Conservation (phyloP, 208 protist genomes). For the Leishmania aethiopica region DNA sequence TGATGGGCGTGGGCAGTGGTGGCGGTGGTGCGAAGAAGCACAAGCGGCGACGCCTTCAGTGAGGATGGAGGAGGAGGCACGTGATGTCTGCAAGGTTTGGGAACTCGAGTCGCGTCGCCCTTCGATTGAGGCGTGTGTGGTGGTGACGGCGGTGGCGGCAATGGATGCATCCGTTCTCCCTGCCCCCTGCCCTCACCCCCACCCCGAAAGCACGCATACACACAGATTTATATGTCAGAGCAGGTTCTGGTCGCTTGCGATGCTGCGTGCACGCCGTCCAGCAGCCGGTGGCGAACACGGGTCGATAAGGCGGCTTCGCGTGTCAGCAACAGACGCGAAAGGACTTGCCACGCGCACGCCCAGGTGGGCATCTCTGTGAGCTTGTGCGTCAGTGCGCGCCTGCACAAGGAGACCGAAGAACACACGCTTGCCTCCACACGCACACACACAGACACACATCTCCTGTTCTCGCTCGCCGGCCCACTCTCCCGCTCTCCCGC, state of each 20-base stretch:
- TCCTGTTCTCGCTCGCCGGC: neutral
- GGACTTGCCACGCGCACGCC: neutral
- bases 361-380: neutral
- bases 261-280: neutral
- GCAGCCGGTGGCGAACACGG: neutral
- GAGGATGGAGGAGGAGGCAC: neutral
- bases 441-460: neutral
- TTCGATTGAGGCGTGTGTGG: slow-evolving; percentile 8
- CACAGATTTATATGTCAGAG: neutral
- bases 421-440: neutral
- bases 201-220: neutral
- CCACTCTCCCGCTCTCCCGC: neutral
- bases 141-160: neutral
- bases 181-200: neutral
- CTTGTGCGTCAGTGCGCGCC: neutral
- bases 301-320: neutral
- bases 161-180: neutral
- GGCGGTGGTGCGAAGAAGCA: neutral
- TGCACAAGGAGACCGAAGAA: neutral
- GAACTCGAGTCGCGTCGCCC: neutral
- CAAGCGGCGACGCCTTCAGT: slow-evolving; percentile 22
- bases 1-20: slow-evolving; percentile 37
- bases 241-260: no score
- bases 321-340: neutral
- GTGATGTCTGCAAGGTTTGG: neutral